Percentiles rank a stretch among this genome's conserved stretches.
phyloP scores from a whole-genome alignment of 202 grass and related monocot species.

The Carex sylvatica region DNA sequence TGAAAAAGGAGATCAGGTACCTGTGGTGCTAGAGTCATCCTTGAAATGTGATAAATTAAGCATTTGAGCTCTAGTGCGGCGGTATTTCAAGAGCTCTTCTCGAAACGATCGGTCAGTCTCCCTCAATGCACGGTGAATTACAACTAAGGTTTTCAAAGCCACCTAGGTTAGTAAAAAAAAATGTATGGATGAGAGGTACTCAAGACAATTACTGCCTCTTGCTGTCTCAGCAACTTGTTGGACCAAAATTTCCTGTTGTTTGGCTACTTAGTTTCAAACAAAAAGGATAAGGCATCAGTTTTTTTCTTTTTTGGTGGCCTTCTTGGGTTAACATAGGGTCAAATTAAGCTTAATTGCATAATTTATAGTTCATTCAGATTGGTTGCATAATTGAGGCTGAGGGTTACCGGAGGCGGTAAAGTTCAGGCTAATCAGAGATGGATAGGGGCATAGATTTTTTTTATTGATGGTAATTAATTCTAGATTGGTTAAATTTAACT shows the following conservation, averaged over 20 bases:
- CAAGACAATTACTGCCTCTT: neutral
- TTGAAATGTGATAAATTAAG: conserved; percentile 48
- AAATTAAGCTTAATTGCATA: neutral
- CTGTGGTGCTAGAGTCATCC: conserved; percentile 43
- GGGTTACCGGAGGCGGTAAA: neutral
- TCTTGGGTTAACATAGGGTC: neutral
- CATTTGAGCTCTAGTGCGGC: conserved; percentile 26
- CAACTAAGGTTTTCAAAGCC: conserved; percentile 44
- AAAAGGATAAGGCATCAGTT: neutral
- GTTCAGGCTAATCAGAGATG: neutral
- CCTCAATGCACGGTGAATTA: conserved; percentile 44
- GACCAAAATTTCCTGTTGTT: neutral
- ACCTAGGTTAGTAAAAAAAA: conserved; percentile 21
- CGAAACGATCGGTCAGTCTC: conserved; percentile 37
- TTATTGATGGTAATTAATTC: neutral
- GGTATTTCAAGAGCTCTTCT: conserved; percentile 33
- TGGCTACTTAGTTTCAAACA: neutral
- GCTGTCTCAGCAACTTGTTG: neutral
- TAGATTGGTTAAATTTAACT: neutral
- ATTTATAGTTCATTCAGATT: neutral
- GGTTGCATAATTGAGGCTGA: neutral
- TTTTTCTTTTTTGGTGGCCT: neutral
- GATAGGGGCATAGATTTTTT: neutral
- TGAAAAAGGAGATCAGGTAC: conserved; percentile 16
- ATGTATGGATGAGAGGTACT: neutral